phyloP scores from a whole-genome alignment of 208 protist species.

The Phytomonas francai region DNA sequence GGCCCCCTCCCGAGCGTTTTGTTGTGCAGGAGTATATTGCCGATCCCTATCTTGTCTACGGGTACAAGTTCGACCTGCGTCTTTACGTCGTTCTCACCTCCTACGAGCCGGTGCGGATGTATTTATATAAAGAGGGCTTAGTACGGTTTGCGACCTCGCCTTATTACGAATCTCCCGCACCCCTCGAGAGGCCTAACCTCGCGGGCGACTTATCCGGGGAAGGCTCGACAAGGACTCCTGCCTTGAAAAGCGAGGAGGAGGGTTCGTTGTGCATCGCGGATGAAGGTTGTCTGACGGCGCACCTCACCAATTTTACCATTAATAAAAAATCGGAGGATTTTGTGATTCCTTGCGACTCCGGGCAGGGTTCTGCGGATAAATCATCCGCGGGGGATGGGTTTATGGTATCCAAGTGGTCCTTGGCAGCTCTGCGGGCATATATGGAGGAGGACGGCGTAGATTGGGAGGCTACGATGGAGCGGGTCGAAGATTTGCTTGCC shows the following conservation, averaged over 20 bases:
- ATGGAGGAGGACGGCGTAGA: constrained; percentile 24
- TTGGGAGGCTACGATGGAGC: constrained; percentile 44
- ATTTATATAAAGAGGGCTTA: constrained; percentile 83
- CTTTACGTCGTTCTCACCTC: constrained; percentile 89
- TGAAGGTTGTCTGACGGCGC: constrained; percentile 32
- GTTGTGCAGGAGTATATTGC: constrained; percentile 74
- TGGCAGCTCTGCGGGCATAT: constrained; percentile 38
- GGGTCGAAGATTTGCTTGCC: constrained; percentile 62
- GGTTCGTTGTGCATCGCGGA: constrained; percentile 8
- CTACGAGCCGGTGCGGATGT: constrained; percentile 70
- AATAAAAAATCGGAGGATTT: constrained; percentile 68
- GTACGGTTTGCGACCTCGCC: constrained; percentile 78
- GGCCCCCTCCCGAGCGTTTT: constrained; percentile 8
- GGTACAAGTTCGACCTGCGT: constrained; percentile 91
- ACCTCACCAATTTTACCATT: constrained; percentile 89
- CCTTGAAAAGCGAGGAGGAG: no score
- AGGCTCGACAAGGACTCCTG: no score
- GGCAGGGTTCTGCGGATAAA: constrained; percentile 15
- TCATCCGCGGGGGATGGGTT: constrained; percentile 7
- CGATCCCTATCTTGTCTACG: constrained; percentile 71
- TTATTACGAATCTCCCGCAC: constrained; percentile 27
- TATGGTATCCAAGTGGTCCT: constrained; percentile 46
- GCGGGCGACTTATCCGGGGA: no score
- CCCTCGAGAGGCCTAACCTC: neutral
- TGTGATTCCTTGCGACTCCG: constrained; percentile 10